Evolutionary conservation across 371 early-diverging fungal genomes (phyloP), one percentile per base, ranked within the genome.

Genomic region (Mortierella sp.): DNA sequence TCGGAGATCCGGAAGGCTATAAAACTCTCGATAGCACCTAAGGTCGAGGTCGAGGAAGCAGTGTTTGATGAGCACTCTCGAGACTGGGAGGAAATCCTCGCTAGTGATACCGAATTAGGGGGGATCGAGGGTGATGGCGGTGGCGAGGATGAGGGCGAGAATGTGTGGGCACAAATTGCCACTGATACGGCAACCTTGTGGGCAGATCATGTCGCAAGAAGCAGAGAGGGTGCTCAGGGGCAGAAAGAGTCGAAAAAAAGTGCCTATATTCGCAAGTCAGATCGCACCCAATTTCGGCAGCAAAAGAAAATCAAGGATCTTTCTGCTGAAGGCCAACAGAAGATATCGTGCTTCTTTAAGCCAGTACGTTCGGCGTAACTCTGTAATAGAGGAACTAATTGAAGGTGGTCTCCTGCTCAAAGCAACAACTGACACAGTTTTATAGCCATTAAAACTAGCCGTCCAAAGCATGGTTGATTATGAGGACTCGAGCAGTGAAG

Each of bases 311-410:
- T 7, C 8, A 21, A 21, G 8, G 23, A 44, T 15, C 7, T 44
- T n/a, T 7, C 14, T 14, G 4, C 37, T 14, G 14, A 44, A 44
- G 46, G 46, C 8, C 46, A 44, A 4, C 21, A n/a, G 46, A 23
- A 44, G 2, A 44, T 44, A 9, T 23, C 21, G 1, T 8, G 46
- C 8, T 44, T 44, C 46, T 44, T 44, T 6, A n/a, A 44, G n/a
- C 46, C 46, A n/a, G 46, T 44, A 44, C n/a, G 46, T 44, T 44
- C 46, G n/a, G 21, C 9, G 23, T n/a, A 44, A n/a, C 46, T 21
- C 2, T 23, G 1, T 8, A n/a, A 44, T 14, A n/a, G 11, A 34
- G 37, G 7, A 34, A 1, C 37, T 34, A 34, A 34, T 14, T 14
- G 37, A 34, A 14, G 37, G 14, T 14, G 37, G 14, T 34, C 37